A percentile compares a stretch with the other conserved stretches of the same genome.
Evolutionary conservation across 2,329 filamentous ascomycete genomes (phyloP).

Genomic region (Fusarium euwallaceae): DNA sequence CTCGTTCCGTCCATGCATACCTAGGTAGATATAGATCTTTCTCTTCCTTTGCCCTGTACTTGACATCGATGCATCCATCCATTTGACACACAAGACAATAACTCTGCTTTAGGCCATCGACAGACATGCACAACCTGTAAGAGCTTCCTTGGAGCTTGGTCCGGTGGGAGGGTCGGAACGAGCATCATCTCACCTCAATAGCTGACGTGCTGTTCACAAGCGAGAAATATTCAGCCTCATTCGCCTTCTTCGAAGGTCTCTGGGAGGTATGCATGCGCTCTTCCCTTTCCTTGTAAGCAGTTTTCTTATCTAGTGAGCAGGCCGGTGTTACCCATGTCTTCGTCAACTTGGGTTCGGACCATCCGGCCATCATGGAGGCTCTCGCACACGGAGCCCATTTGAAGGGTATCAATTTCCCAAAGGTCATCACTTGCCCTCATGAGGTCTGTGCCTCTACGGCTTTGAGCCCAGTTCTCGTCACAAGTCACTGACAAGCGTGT

Average conservation of each 20-base stretch:
- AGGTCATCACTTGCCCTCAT: conserved; percentile 16
- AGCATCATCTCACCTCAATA: background rate
- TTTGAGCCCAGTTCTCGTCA: background rate
- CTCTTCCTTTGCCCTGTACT: background rate
- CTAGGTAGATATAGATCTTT: background rate
- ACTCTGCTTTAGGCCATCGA: background rate
- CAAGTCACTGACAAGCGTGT: background rate
- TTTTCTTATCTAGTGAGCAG: background rate
- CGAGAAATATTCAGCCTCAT: conserved; percentile 75
- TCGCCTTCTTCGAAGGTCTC: conserved; percentile 83
- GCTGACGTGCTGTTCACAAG: background rate
- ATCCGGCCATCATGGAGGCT: conserved; percentile 82
- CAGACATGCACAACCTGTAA: background rate
- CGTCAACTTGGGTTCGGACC: conserved; percentile 76
- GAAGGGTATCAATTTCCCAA: conserved; percentile 5
- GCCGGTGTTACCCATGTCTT: conserved; percentile 69
- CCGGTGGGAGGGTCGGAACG: background rate
- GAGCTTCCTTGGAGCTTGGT: background rate
- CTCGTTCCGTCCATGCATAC: background rate
- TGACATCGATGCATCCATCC: background rate
- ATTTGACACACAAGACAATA: background rate
- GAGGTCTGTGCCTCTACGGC: background rate
- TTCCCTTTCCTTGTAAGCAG: background rate
- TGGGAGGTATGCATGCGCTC: conserved; percentile 63
- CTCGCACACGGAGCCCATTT: conserved; percentile 76